These are phyloP conservation scores for Blastobotrys malaysiensis DNA, from an alignment of 1,139 yeast genomes.

Conservation along the genomic window DNA sequence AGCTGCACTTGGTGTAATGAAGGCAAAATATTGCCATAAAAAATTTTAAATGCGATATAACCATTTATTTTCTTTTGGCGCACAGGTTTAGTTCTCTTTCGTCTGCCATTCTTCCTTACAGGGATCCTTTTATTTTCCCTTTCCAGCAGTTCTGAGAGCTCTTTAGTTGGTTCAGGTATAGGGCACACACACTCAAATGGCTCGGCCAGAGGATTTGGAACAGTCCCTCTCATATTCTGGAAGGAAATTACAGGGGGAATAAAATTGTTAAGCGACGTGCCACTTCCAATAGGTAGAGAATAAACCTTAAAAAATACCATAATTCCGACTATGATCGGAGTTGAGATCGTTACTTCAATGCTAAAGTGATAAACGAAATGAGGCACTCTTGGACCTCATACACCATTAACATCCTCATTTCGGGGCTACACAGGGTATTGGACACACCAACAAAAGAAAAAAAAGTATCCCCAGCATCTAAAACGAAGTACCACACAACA, in stretches of 20 bases:
- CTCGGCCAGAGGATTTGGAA: background rate
- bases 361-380: background rate
- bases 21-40: constrained; percentile 5
- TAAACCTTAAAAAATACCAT: background rate
- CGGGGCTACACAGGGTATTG: background rate
- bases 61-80: constrained; percentile 11
- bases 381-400: background rate
- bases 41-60: constrained; percentile 14
- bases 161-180: constrained; percentile 3
- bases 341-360: background rate
- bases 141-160: background rate
- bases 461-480: too few species aligned
- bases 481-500: too few species aligned
- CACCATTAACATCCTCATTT: background rate
- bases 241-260: background rate
- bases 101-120: background rate
- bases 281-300: background rate
- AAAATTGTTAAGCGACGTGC: background rate
- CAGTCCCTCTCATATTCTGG: background rate
- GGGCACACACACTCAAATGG: background rate
- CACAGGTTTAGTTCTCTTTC: background rate
- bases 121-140: background rate
- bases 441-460: background rate
- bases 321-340: background rate
- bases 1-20: background rate